phyloP scores from a whole-genome alignment of 2,329 filamentous ascomycete species.

The Diaporthe vexans region DNA sequence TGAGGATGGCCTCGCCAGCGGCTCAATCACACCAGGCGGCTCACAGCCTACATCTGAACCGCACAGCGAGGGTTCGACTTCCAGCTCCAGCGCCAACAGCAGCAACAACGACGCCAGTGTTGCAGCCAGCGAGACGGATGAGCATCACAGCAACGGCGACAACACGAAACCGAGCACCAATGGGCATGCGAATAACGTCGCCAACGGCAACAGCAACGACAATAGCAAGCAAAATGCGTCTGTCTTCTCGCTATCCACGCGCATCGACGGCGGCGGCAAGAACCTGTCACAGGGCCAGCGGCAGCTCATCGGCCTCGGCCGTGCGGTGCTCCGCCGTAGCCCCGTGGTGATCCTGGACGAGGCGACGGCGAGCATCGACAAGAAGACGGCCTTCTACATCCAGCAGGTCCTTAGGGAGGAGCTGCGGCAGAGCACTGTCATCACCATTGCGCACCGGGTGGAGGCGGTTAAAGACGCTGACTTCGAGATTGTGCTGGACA shows the following conservation, averaged over 20 bases:
- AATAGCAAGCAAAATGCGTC: constrained; percentile 43
- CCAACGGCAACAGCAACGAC: constrained; percentile 56
- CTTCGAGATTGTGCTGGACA: constrained; percentile 67
- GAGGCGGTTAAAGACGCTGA: constrained; percentile 73
- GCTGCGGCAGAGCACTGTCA: constrained; percentile 69
- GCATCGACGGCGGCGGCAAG: constrained; percentile 71
- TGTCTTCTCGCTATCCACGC: constrained; percentile 61
- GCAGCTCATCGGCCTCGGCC: constrained; percentile 72
- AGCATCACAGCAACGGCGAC: neutral
- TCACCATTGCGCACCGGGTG: constrained; percentile 76
- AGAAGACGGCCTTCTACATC: constrained; percentile 69
- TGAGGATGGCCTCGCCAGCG: constrained; percentile 34
- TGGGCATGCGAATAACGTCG: neutral
- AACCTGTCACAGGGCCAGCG: constrained; percentile 75
- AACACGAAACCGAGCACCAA: constrained; percentile 42
- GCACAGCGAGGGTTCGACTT: constrained; percentile 28
- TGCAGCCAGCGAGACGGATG: constrained; percentile 4
- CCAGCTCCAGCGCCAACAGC: constrained; percentile 33
- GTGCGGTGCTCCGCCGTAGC: constrained; percentile 71
- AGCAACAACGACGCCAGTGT: constrained; percentile 30
- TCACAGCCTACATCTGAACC: constrained; percentile 31
- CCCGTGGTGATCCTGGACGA: constrained; percentile 75
- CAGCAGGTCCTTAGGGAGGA: constrained; percentile 70
- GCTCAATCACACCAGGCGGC: constrained; percentile 22
- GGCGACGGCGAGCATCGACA: constrained; percentile 75